A percentile compares a stretch with the other conserved stretches of the same genome.
These are phyloP conservation scores for Trichoderma atrobrunneum DNA, from an alignment of 2,329 filamentous ascomycete genomes.

Conservation along the genomic window DNA sequence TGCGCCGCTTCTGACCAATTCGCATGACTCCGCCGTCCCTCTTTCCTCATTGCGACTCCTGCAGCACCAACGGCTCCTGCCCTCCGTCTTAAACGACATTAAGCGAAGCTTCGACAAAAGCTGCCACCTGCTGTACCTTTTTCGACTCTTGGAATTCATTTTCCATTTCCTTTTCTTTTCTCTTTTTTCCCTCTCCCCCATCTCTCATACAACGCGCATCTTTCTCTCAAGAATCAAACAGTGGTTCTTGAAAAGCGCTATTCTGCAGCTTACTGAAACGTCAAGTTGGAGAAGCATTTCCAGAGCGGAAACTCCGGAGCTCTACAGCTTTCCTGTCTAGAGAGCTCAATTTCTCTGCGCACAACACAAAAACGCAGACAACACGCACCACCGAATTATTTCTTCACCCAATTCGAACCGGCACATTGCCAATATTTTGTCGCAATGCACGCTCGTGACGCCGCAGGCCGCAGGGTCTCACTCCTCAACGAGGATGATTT, in stretches of 20 bases:
- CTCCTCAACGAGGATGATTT: conserved; percentile 63
- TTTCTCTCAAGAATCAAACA: background rate
- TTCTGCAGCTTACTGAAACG: background rate
- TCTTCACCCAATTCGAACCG: background rate
- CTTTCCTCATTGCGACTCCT: conserved; percentile 8
- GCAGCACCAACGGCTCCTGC: conserved; percentile 6
- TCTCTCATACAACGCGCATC: background rate
- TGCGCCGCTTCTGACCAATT: background rate
- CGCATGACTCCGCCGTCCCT: background rate
- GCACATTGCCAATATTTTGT: background rate
- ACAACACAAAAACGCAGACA: background rate
- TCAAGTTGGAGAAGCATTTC: background rate
- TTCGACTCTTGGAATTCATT: background rate
- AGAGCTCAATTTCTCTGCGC: background rate
- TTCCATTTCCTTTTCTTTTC: background rate
- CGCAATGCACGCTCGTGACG: conserved; percentile 55
- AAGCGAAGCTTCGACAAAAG: background rate
- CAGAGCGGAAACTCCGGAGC: background rate
- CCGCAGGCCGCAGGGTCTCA: conserved; percentile 56
- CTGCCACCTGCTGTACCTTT: background rate
- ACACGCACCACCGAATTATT: background rate
- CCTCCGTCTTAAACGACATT: background rate
- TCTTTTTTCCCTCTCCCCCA: background rate
- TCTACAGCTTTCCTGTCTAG: background rate
- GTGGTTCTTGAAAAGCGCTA: background rate